Evolutionary conservation across 257 asterid genomes (phyloP).

Genomic region (Haberlea rhodopensis): DNA sequence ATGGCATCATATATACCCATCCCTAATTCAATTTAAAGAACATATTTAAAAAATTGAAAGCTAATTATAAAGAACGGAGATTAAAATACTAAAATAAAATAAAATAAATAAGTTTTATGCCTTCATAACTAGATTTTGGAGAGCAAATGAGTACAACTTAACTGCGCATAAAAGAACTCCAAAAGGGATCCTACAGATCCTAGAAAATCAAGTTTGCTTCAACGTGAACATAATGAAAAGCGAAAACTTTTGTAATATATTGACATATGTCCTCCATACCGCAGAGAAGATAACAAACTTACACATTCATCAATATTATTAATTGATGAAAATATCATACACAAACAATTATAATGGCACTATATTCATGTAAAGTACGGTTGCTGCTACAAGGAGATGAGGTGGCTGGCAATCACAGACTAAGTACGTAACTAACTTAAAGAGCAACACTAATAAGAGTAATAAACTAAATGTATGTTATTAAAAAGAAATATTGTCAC

Average conservation of each 20-base stretch:
- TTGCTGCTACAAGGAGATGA: too few species aligned
- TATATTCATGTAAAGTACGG: too few species aligned
- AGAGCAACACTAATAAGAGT: too few species aligned
- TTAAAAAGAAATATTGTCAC: too few species aligned
- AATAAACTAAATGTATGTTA: not conserved
- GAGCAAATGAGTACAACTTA: conserved; percentile 3
- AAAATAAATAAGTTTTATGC: not conserved
- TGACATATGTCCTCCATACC: too few species aligned
- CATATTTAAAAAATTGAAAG: not conserved
- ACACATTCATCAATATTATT: too few species aligned
- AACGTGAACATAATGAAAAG: not conserved
- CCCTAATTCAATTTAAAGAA: conserved; percentile 40
- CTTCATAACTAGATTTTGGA: not conserved
- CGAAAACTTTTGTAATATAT: too few species aligned
- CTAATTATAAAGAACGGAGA: conserved; percentile 11
- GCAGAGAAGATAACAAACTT: too few species aligned
- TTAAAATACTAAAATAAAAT: conserved; percentile 1
- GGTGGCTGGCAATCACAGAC: too few species aligned
- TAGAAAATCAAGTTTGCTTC: not conserved
- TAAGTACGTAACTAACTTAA: too few species aligned
- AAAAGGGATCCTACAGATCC: not conserved
- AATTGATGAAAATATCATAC: too few species aligned
- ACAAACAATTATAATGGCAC: too few species aligned
- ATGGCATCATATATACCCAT: conserved; percentile 98
- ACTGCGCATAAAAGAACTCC: not conserved